Evolutionary conservation across 1,284 basidiomycete genomes (phyloP).

Genomic region (Serendipita sp.): DNA sequence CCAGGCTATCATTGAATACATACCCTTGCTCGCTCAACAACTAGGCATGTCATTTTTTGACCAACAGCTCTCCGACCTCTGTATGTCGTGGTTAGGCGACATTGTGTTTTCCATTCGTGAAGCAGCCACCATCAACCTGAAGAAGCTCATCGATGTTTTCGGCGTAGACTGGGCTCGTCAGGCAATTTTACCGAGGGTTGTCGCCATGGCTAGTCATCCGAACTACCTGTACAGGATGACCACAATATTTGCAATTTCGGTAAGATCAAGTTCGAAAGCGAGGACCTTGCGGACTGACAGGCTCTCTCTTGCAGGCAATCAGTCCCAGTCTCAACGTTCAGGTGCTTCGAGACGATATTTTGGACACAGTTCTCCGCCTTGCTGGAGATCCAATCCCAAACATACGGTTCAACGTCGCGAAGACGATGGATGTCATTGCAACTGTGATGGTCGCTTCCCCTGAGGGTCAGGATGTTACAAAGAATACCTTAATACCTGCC

Average conservation of each 20-base stretch:
- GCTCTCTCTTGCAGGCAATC: slow-evolving; percentile 54
- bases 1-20: slow-evolving; percentile 99
- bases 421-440: slow-evolving; percentile 80
- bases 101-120: slow-evolving; percentile 98
- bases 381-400: slow-evolving; percentile 93
- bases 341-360: slow-evolving; percentile 75
- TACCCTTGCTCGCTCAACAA: slow-evolving; percentile 87
- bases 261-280: slow-evolving; percentile 28
- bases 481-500: slow-evolving; percentile 71
- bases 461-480: slow-evolving; percentile 44
- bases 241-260: slow-evolving; percentile 96
- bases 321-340: slow-evolving; percentile 81
- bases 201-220: slow-evolving; percentile 93
- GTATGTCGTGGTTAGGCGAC: slow-evolving; percentile 99
- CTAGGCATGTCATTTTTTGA: slow-evolving; percentile 96
- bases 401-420: slow-evolving; percentile 98
- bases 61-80: slow-evolving; percentile 89
- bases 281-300: slow-evolving; percentile 9
- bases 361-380: slow-evolving; percentile 74
- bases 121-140: slow-evolving; percentile 91
- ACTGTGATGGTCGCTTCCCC: slow-evolving; percentile 15
- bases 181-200: slow-evolving; percentile 93
- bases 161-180: slow-evolving; percentile 95
- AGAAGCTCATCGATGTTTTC: slow-evolving; percentile 96
- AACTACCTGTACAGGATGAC: slow-evolving; percentile 99